Base-by-base conservation (phyloP, 306 rosid species). In the Citrullus mucosospermus region DNA sequence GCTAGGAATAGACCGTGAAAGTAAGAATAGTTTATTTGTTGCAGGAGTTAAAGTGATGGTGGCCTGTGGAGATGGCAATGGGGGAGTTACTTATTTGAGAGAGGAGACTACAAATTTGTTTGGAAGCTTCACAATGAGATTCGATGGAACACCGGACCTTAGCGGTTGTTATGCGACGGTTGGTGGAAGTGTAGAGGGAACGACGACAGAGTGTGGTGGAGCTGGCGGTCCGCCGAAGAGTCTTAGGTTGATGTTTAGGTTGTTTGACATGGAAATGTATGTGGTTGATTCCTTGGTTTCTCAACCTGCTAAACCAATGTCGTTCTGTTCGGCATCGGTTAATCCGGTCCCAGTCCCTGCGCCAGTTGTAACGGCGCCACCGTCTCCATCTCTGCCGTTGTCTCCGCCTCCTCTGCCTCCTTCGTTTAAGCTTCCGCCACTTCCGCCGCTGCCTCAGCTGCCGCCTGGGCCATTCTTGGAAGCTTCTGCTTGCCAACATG, bases 31-130 rank as follows among this genome's bases (percentile, higher is more conserved):
- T 34, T 41, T 18, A 1, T 6, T 22, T 8, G 12, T 54, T 81
- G 55, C 91, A 93, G 98, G 93, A 81, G 87, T 87, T 44, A 93
- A 88, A 82, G 96, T 92, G n/a, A 88, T 78, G 20, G 77, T 93
- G 77, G 72, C 89, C 22, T 93, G 98, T 61, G 82, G 82, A 6
- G 88, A 92, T 78, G 75, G 92, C 28, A 87, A 87, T 62, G 98
- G 98, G 17, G 75, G 88, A 76, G 75, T 85, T 39, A 72, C 77
- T 79, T 75, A 87, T 90, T 84, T 93, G 81, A 90, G 97, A 81
- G 97, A 93, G 66, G 97, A 89, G 86, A 88, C 88, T 13, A 92
- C 96, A 3, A 93, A 92, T 22, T 85, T 85, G 91, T 89, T 93
- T 28, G 98, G 98, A 25, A 81, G 80, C 86, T 93, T 85, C 65